phyloP scores from a whole-genome alignment of 495 filamentous ascomycete species.

The Chaetomium tenue region DNA sequence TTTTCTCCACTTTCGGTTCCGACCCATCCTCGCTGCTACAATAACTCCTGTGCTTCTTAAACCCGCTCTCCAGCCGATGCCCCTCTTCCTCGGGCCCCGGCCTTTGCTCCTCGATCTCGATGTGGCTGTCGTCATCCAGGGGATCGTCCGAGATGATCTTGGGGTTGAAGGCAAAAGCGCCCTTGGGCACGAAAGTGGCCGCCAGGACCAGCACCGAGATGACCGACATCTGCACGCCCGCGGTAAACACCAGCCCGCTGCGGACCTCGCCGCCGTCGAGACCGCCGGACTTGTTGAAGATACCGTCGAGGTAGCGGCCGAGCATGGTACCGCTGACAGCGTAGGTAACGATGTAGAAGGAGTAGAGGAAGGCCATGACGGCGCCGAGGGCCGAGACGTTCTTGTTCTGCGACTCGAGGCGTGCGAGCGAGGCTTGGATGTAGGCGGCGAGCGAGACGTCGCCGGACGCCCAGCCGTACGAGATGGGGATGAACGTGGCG shows the following conservation, averaged over 20 bases:
- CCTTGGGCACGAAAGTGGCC: conserved; percentile 43
- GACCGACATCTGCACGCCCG: conserved; percentile 45
- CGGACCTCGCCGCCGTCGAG: conserved; percentile 24
- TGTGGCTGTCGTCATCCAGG: conserved; percentile 26
- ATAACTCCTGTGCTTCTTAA: conserved; percentile 19
- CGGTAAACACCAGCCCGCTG: conserved; percentile 34
- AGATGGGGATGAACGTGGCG: conserved; percentile 45
- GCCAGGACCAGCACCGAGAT: conserved; percentile 36
- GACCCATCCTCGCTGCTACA: conserved; percentile 23
- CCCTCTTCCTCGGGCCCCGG: neutral
- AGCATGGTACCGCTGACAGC: conserved; percentile 44
- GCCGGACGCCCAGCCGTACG: conserved; percentile 50
- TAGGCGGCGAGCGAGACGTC: conserved; percentile 48
- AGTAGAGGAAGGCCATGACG: conserved; percentile 51
- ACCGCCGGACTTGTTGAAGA: conserved; percentile 34
- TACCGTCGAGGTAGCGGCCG: conserved; percentile 42
- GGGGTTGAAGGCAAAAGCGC: conserved; percentile 42
- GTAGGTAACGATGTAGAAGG: conserved; percentile 46
- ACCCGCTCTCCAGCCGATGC: neutral
- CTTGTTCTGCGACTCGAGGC: conserved; percentile 37
- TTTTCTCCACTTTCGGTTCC: conserved; percentile 21
- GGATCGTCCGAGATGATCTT: conserved; percentile 39
- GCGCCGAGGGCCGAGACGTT: conserved; percentile 48
- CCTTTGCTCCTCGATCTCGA: conserved; percentile 15
- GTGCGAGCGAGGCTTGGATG: conserved; percentile 44